Percentiles rank a stretch among this genome's conserved stretches.
These are phyloP conservation scores for Talaromyces albobiverticillius DNA, from an alignment of 2,329 filamentous ascomycete genomes.

Conservation along the genomic window DNA sequence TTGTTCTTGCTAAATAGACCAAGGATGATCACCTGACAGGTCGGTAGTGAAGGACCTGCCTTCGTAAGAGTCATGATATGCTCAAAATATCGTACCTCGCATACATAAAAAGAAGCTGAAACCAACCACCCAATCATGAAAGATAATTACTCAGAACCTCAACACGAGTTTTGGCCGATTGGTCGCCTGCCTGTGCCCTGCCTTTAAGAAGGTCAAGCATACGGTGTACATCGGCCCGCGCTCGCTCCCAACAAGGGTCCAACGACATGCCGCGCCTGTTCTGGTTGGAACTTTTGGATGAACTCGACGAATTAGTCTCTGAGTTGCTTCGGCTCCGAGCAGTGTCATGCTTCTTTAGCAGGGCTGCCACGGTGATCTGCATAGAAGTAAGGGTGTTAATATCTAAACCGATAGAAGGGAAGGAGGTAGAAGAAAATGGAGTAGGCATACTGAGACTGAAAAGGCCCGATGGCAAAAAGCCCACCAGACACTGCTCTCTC, in stretches of 20 bases:
- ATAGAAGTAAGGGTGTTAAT: neutral
- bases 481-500: slow-evolving; percentile 15
- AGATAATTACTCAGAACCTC: slow-evolving; percentile 16
- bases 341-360: slow-evolving; percentile 8
- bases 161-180: slow-evolving; percentile 10
- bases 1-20: too few relatives aligned
- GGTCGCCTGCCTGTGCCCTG: slow-evolving; percentile 8
- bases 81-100: too few relatives aligned
- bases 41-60: too few relatives aligned
- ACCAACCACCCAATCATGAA: neutral
- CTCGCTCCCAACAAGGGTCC: slow-evolving; percentile 12
- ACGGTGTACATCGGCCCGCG: slow-evolving; percentile 9
- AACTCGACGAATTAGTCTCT: neutral
- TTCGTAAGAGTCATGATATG: too few relatives aligned
- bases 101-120: too few relatives aligned
- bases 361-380: slow-evolving; percentile 11
- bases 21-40: too few relatives aligned
- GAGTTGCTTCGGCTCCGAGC: neutral
- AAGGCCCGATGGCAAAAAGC: slow-evolving; percentile 16
- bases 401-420: neutral
- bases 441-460: slow-evolving; percentile 11
- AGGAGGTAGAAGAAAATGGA: neutral
- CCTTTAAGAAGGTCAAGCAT: slow-evolving; percentile 12
- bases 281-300: neutral
- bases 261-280: neutral